Conservation (phyloP, 768 basidiomycete genomes). For the Tylopilus felleus region DNA sequence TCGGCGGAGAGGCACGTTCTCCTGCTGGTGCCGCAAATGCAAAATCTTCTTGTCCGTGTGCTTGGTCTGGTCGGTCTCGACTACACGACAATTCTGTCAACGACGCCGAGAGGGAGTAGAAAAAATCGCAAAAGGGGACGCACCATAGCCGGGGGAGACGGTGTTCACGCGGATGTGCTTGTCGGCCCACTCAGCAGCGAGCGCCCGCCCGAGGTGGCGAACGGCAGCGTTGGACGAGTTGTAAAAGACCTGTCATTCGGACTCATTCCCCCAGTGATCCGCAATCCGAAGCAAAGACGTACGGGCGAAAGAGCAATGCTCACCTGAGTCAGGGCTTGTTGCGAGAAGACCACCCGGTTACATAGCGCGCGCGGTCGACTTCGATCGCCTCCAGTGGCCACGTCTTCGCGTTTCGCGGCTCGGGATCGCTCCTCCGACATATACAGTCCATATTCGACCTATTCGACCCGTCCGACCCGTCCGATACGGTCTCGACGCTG, state of each 20-base stretch:
- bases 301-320: too few species aligned
- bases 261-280: too few species aligned
- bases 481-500: not conserved
- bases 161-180: conserved; percentile 56
- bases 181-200: conserved; percentile 62
- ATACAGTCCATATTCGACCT: not conserved
- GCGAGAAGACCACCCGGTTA: too few species aligned
- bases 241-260: too few species aligned
- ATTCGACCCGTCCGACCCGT: too few species aligned
- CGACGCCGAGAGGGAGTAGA: too few species aligned
- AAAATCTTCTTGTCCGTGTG: conserved; percentile 48
- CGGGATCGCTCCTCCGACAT: not conserved
- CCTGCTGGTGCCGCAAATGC: conserved; percentile 46
- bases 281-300: too few species aligned
- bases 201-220: conserved; percentile 54
- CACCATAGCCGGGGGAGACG: conserved; percentile 57
- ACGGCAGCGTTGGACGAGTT: conserved; percentile 44
- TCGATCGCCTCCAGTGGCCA: too few species aligned
- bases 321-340: too few species aligned
- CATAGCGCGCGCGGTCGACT: too few species aligned
- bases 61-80: conserved; percentile 57
- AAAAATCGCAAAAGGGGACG: not conserved
- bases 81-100: conserved; percentile 24
- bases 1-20: conserved; percentile 49
- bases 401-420: not conserved